Percentiles rank a stretch among this genome's conserved stretches.
phyloP scores from a whole-genome alignment of 2,329 filamentous ascomycete species.

The Fusarium sp. region DNA sequence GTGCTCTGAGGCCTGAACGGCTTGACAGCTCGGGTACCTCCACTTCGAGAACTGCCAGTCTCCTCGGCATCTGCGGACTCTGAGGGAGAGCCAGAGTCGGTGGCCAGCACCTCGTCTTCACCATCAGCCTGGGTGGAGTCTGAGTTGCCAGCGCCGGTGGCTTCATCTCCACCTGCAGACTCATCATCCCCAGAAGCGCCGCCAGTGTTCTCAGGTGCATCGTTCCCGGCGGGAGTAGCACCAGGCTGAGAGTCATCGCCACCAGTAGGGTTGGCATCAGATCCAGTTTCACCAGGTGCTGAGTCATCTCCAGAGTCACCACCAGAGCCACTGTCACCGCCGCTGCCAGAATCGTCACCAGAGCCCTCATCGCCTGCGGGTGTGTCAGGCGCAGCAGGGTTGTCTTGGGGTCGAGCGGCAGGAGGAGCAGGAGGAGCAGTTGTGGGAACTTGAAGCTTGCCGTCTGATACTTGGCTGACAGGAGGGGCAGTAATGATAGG shows the following conservation, averaged over 20 bases:
- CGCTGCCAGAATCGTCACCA: not conserved
- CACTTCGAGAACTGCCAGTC: not conserved
- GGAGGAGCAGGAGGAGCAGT: conserved; percentile 35
- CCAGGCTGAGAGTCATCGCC: conserved; percentile 3
- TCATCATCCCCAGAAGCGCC: not conserved
- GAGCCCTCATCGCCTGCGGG: not conserved
- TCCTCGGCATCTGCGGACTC: not conserved
- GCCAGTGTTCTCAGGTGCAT: conserved; percentile 15
- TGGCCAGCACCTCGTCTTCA: conserved; percentile 18
- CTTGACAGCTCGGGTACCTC: conserved; percentile 25
- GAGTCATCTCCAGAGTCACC: not conserved
- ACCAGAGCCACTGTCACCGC: not conserved
- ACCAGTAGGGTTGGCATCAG: not conserved
- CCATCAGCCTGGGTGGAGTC: not conserved
- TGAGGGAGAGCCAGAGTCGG: conserved; percentile 27
- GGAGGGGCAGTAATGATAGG: conserved; percentile 49
- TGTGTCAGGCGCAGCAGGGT: not conserved
- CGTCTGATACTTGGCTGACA: conserved; percentile 52
- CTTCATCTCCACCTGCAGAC: not conserved
- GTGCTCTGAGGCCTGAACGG: conserved; percentile 32
- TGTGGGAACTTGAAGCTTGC: conserved; percentile 51
- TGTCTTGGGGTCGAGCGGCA: not conserved
- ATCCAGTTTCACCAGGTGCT: not conserved
- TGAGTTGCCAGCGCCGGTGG: not conserved
- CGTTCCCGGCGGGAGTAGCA: conserved; percentile 11